A percentile compares a stretch with the other conserved stretches of the same genome.
These are phyloP conservation scores for Cryomyces antarcticus DNA, from an alignment of 495 filamentous ascomycete species.

Conservation along the genomic window DNA sequence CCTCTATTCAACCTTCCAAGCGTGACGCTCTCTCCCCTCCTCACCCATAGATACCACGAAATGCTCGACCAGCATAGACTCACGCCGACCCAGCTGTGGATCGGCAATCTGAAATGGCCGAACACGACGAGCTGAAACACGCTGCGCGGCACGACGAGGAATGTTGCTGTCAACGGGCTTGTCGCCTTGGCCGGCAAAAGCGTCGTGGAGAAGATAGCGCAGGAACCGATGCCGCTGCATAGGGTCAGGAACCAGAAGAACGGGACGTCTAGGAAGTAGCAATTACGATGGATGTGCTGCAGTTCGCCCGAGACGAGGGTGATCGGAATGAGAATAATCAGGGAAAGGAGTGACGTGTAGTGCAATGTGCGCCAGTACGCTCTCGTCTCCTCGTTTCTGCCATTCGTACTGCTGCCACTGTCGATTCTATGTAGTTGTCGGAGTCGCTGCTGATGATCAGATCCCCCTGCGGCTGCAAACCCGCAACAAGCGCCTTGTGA, in stretches of 20 bases:
- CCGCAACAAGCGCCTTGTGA: constrained; percentile 18
- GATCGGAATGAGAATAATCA: constrained; percentile 25
- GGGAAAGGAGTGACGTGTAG: constrained; percentile 27
- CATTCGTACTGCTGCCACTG: background rate
- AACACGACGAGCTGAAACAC: constrained; percentile 22
- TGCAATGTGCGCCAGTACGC: constrained; percentile 28
- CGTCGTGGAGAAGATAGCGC: constrained; percentile 20
- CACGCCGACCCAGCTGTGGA: constrained; percentile 23
- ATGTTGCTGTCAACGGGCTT: constrained; percentile 21
- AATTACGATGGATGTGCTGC: constrained; percentile 24
- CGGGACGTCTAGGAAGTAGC: constrained; percentile 29
- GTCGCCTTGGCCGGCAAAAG: constrained; percentile 22
- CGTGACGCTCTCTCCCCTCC: constrained; percentile 20
- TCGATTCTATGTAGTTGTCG: background rate
- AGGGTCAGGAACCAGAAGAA: constrained; percentile 27
- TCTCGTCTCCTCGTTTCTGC: constrained; percentile 21
- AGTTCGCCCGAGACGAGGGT: constrained; percentile 27
- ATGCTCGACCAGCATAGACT: constrained; percentile 25
- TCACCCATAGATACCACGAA: constrained; percentile 25
- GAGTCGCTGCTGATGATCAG: constrained; percentile 7
- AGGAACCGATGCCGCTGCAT: constrained; percentile 18
- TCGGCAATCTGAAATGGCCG: constrained; percentile 17
- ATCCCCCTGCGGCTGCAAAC: background rate
- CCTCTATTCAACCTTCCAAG: too few species aligned
- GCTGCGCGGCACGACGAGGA: constrained; percentile 19